Percentiles rank a stretch among this genome's conserved stretches.
These are phyloP conservation scores for Cladosporium velox DNA, from an alignment of 2,329 filamentous ascomycete genomes.

Conservation along the genomic window DNA sequence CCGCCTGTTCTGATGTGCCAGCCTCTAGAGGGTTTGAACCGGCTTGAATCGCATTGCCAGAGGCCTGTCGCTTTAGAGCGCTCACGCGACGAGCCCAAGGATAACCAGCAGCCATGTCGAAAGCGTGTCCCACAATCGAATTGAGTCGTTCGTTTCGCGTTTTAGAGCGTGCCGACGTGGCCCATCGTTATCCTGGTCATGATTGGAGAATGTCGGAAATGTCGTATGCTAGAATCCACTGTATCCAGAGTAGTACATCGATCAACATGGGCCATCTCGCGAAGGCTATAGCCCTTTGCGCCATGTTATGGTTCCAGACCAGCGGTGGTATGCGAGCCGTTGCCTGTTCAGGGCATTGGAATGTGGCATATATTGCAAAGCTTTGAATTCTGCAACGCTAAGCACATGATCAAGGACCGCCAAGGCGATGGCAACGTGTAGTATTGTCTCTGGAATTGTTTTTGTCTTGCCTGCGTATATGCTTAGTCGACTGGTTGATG, in stretches of 20 bases:
- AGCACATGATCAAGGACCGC: background rate
- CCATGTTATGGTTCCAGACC: slow-evolving; percentile 34
- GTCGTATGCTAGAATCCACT: background rate
- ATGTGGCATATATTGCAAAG: slow-evolving; percentile 33
- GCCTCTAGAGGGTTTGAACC: slow-evolving; percentile 22
- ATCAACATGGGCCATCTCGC: background rate
- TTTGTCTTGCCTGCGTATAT: background rate
- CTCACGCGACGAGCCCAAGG: slow-evolving; percentile 7
- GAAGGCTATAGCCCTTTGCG: background rate
- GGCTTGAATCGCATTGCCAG: slow-evolving; percentile 7
- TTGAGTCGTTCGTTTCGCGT: background rate
- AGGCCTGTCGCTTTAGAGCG: slow-evolving; percentile 15
- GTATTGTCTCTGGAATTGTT: background rate
- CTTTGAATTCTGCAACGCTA: background rate
- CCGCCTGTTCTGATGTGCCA: background rate
- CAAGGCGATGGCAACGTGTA: background rate
- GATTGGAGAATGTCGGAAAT: background rate
- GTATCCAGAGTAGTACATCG: background rate
- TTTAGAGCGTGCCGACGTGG: background rate
- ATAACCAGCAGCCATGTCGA: background rate
- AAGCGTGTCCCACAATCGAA: background rate
- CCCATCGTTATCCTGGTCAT: background rate
- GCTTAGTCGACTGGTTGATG: background rate
- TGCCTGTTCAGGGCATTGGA: slow-evolving; percentile 41
- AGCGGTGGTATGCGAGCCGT: slow-evolving; percentile 36